Conservation (phyloP, 305 asterid genomes). For the Plantago lanceolata region DNA sequence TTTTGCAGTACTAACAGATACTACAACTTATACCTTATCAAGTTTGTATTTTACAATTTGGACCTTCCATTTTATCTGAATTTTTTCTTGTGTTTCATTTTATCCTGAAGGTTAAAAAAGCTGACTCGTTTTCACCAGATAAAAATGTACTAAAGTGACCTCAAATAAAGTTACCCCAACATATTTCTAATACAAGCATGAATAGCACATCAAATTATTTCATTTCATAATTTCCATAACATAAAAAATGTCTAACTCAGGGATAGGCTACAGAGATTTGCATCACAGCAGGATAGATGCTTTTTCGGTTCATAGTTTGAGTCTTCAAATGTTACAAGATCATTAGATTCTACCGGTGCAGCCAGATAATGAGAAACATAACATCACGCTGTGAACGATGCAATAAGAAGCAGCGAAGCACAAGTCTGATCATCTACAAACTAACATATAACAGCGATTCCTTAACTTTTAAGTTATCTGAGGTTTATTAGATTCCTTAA, state of each 20-base stretch:
- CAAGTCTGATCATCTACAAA: not conserved
- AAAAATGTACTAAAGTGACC: not conserved
- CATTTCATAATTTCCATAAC: too few species aligned
- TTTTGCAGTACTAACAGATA: not conserved
- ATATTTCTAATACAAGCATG: not conserved
- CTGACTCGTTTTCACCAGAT: not conserved
- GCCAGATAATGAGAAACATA: not conserved
- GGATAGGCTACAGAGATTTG: not conserved
- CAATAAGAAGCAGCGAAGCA: not conserved
- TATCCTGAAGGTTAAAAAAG: not conserved
- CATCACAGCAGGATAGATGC: too few species aligned
- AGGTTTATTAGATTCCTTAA: conserved; percentile 43
- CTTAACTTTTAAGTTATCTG: conserved; percentile 48
- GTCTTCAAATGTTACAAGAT: not conserved
- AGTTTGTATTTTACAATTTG: too few species aligned
- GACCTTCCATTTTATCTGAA: not conserved
- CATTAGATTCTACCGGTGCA: not conserved
- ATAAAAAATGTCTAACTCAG: not conserved
- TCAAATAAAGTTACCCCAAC: not conserved
- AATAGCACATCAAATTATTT: not conserved
- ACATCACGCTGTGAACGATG: not conserved
- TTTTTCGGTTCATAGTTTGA: not conserved
- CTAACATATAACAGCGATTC: not conserved
- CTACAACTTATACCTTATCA: not conserved
- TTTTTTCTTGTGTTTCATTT: not conserved